A percentile compares a stretch with the other conserved stretches of the same genome.
These are phyloP conservation scores for Cyclotella distinguenda DNA, from an alignment of 108 stramenopile species.

Conservation along the genomic window DNA sequence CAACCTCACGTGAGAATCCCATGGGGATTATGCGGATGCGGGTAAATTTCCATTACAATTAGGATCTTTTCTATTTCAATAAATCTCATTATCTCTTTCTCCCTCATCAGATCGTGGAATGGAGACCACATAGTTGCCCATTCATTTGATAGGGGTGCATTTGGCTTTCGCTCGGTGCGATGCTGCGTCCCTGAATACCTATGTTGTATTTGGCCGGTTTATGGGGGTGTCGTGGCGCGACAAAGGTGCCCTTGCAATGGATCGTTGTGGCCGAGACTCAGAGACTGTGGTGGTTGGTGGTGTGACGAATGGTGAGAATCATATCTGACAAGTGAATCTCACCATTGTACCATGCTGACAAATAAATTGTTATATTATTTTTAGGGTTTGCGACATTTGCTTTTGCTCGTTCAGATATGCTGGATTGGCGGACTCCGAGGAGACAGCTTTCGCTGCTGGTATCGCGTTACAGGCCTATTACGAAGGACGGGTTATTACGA, in stretches of 20 bases:
- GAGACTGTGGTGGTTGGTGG: conserved; percentile 61
- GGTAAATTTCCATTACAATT: no score
- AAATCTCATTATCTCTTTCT: no score
- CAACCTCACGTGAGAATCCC: conserved; percentile 32
- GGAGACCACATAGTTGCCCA: conserved; percentile 37
- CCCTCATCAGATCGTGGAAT: conserved; percentile 52
- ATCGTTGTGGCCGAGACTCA: conserved; percentile 45
- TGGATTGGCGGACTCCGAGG: conserved; percentile 52
- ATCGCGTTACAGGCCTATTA: conserved; percentile 62
- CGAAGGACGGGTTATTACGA: conserved; percentile 47
- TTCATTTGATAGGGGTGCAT: conserved; percentile 52
- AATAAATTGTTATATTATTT: background rate
- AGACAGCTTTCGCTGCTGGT: conserved; percentile 44
- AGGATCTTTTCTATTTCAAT: no score
- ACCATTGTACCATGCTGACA: no score
- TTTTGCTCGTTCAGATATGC: conserved; percentile 47
- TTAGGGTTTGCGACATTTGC: conserved; percentile 36
- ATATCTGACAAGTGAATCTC: no score
- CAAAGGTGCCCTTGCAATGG: conserved; percentile 65
- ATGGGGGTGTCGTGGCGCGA: conserved; percentile 49
- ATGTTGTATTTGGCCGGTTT: conserved; percentile 46
- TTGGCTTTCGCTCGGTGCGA: conserved; percentile 47
- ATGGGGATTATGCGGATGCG: conserved; percentile 49
- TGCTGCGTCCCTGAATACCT: conserved; percentile 25
- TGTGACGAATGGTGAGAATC: conserved; percentile 62